Base-by-base conservation (phyloP, 2,329 filamentous ascomycete species). In the Cladorrhinum sp. region DNA sequence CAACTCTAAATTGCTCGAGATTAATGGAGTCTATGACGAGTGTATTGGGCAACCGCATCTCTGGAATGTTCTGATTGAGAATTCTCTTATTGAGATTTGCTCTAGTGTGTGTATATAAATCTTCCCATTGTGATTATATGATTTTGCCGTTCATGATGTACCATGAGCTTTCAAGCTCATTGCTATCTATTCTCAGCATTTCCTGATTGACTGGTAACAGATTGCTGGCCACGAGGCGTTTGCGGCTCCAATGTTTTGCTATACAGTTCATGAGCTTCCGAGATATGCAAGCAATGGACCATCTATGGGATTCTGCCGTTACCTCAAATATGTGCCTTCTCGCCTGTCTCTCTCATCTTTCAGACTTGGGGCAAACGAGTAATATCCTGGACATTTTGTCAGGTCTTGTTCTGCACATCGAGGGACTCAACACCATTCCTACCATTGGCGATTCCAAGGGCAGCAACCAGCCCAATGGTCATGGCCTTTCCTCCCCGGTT, bases 371-470 rank as follows among this genome's bases (percentile, higher is more conserved):
- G 61, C 61, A 50, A 71, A 70, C 20, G 65, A 63, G 50, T 71
- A 71, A 38, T 64, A 64, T 20, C 67, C 70, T 71, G 61, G 18
- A 6, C n/a, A 12, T 49, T 8, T 1, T 38, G 52, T 71, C 57
- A 70, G 63, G 24, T 29, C 12, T 20, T 20, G 20, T 3, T 6
- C 10, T 38, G 5, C 38, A 20, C 49, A 25, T 32, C 3, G 13
- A 24, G 9, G 3, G 29, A 2, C 8, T 16, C 12, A 29, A 16
- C 16, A 5, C n/a, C 2, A 27, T 8, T 10, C 59, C 13, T 50
- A 70, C 69, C 69, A 61, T 69, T 64, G 10, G 62, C 61, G 18
- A 71, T 53, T 2, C 70, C 69, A 24, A 69, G 55, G 20, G 61
- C 62, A 13, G 65, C 20, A 18, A 67, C 55, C 8, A 64, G 18